Evolutionary conservation across 164 flowering plant species (phyloP).

Genomic region (Stephania japonica): DNA sequence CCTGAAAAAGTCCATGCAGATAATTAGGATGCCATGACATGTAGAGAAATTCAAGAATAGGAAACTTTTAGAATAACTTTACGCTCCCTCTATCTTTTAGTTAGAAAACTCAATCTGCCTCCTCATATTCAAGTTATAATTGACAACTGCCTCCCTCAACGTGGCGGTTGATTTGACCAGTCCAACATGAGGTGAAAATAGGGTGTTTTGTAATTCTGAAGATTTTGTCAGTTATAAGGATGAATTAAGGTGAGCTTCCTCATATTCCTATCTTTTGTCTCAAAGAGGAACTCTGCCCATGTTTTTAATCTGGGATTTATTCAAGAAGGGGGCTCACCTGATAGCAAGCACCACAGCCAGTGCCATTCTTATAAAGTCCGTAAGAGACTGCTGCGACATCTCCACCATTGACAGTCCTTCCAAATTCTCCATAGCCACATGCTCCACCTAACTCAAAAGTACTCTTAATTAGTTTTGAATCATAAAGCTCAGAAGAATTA

Average conservation of each 20-base stretch:
- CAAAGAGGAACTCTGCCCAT: background rate
- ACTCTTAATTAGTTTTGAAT: background rate
- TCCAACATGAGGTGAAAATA: background rate
- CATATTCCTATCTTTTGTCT: background rate
- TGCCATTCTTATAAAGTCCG: constrained; percentile 56
- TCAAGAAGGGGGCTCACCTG: constrained; percentile 32
- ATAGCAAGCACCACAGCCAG: constrained; percentile 88
- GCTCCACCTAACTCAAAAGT: constrained; percentile 57
- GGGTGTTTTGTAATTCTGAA: background rate
- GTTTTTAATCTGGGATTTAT: background rate
- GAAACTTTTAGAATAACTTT: background rate
- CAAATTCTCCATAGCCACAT: constrained; percentile 83
- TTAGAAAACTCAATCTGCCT: background rate
- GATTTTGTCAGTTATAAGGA: background rate
- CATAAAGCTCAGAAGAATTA: background rate
- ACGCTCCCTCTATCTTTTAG: background rate
- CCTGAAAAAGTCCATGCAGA: constrained; percentile 32
- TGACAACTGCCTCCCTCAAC: background rate
- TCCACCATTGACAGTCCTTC: constrained; percentile 64
- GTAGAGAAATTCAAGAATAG: background rate
- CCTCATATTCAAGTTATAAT: background rate
- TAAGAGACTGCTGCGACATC: constrained; percentile 54
- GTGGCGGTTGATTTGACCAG: background rate
- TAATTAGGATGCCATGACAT: background rate
- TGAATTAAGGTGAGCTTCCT: background rate